Percentiles rank a stretch among this genome's conserved stretches.
Conservation (phyloP, 305 asterid species). For the Stenogyne calaminthoides region DNA sequence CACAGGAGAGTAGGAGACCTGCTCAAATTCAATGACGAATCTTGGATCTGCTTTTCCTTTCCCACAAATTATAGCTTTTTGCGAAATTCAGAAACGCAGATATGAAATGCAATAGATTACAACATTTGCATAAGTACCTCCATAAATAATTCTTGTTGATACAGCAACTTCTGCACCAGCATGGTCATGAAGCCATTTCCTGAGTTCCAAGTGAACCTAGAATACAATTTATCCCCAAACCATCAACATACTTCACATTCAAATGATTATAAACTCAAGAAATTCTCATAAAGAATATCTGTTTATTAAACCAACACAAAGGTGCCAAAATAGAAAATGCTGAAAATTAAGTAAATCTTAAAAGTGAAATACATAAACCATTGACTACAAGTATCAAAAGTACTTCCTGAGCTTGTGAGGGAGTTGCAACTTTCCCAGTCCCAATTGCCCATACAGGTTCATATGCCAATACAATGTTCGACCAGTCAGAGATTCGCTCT, state of each 20-base stretch:
- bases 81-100: not conserved
- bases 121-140: not conserved
- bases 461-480: conserved; percentile 11
- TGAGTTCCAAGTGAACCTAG: not conserved
- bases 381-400: not conserved
- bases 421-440: conserved; percentile 16
- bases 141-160: conserved; percentile 7
- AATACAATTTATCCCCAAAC: not conserved
- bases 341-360: too few relatives aligned
- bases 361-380: not conserved
- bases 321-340: too few relatives aligned
- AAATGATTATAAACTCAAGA: not conserved
- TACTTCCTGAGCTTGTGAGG: conserved; percentile 19
- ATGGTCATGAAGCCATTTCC: not conserved
- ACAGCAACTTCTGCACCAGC: conserved; percentile 1
- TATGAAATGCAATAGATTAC: not conserved
- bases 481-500: conserved; percentile 7
- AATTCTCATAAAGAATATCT: too few relatives aligned
- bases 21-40: too few relatives aligned
- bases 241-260: not conserved
- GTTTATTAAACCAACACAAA: too few relatives aligned
- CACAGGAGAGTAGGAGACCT: too few relatives aligned
- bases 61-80: not conserved
- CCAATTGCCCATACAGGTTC: conserved; percentile 22
- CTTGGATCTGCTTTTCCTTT: not conserved